Evolutionary conservation across 805 yeast species (phyloP), one percentile per base, ranked within the genome.

Genomic region (Ogataea salicorniae): DNA sequence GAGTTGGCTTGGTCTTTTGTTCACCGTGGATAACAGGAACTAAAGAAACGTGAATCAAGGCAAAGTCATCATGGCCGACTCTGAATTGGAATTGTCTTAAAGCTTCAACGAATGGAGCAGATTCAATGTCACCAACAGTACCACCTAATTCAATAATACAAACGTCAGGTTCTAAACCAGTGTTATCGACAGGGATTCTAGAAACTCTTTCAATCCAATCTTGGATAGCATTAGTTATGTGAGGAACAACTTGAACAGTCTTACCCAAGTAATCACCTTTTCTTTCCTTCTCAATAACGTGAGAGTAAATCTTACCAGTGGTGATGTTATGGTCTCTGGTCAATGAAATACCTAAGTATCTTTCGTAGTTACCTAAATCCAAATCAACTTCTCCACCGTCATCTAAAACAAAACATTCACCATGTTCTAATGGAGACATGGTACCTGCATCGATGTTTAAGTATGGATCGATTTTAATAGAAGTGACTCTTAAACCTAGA

Each of bases 381-480:
- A 94, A 79, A 72, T 94, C 99, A 41, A 92, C 96, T 72, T 94
- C 99, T 60, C 99, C 99, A 68, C 99, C 99, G 67, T 94, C 99
- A 68, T 92, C 87, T 63, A 94, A 77, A 45, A 94, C 98, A 67
- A 94, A 94, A 67, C 96, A 96, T 71, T 94, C 99, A 60, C 99
- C 99, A 66, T 94, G 99, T 70, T 94, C 99, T 64, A 94, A 75
- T 20, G 99, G 99, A 38, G 97, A 88, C 99, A 94, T 94, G 40
- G 99, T 94, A 61, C 99, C 99, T 37, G 99, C 99, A 73, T 94
- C 99, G 58, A 94, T 89, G 73, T 94, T 94, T 95, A 94, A 87
- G 72, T 94, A 94, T 37, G 99, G 99, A 73, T 94, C 99, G 62
- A 94, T 94, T 70, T 94, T 94, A 74, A 94, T 92, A 15, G 98